phyloP scores from a whole-genome alignment of 2,329 filamentous ascomycete genomes.

The Colletotrichum destructivum region DNA sequence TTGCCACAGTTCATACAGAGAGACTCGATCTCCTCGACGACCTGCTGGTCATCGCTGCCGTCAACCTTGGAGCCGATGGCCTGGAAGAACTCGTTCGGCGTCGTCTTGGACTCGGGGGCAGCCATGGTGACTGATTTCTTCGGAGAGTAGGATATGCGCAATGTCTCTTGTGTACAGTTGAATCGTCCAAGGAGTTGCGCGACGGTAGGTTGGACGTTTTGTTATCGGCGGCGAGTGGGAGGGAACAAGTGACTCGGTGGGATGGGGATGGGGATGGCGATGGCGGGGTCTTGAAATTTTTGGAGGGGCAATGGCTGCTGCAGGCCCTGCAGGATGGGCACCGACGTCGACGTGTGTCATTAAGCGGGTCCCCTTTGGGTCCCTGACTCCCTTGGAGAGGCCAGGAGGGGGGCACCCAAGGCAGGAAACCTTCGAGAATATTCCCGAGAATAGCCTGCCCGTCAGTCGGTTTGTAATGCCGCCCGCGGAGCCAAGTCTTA shows the following conservation, averaged over 20 bases:
- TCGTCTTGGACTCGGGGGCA: slow-evolving; percentile 55
- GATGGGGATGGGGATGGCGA: slow-evolving; percentile 42
- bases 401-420: neutral
- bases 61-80: slow-evolving; percentile 74
- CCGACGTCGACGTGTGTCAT: slow-evolving; percentile 40
- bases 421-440: slow-evolving; percentile 42
- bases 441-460: slow-evolving; percentile 40
- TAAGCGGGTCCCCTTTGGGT: slow-evolving; percentile 31
- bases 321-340: slow-evolving; percentile 36
- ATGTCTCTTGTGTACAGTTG: neutral
- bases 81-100: slow-evolving; percentile 71
- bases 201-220: slow-evolving; percentile 19
- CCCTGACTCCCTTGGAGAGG: neutral
- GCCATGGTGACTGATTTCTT: slow-evolving; percentile 56
- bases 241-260: slow-evolving; percentile 35
- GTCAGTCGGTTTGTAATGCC: slow-evolving; percentile 23
- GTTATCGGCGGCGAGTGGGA: slow-evolving; percentile 27
- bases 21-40: slow-evolving; percentile 81
- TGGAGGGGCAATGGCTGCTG: slow-evolving; percentile 46
- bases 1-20: slow-evolving; percentile 90
- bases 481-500: neutral
- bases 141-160: neutral
- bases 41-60: slow-evolving; percentile 64
- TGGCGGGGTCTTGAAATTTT: slow-evolving; percentile 45
- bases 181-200: slow-evolving; percentile 10